Conservation (phyloP, 2,329 filamentous ascomycete genomes). For the Hypomyces perniciosus region DNA sequence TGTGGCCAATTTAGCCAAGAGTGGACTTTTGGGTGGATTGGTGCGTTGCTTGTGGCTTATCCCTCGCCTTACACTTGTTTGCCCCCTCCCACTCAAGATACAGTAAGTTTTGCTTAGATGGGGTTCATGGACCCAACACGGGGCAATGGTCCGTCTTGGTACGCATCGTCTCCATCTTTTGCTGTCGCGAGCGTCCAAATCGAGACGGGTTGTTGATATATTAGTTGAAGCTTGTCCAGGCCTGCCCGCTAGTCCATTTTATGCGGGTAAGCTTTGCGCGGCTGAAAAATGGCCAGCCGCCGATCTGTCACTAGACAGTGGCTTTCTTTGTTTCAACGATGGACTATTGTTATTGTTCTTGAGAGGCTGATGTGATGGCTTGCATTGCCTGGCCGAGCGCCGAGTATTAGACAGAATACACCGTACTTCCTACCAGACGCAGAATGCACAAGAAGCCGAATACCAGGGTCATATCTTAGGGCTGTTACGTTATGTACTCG, state of each 20-base stretch:
- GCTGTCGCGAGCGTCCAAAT: neutral
- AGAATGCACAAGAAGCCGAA: too few species aligned
- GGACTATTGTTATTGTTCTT: too few species aligned
- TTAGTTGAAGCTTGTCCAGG: neutral
- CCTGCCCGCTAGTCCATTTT: neutral
- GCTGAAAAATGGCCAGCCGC: conserved; percentile 8
- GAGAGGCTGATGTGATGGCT: too few species aligned
- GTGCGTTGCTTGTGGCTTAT: conserved; percentile 9
- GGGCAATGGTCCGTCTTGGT: neutral
- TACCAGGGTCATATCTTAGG: too few species aligned
- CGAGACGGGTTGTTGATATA: neutral
- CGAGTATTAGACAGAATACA: too few species aligned
- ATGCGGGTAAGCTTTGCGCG: conserved; percentile 4
- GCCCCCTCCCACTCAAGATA: neutral
- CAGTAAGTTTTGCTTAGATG: conserved; percentile 5
- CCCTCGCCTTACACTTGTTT: neutral
- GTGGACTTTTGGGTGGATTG: conserved; percentile 6
- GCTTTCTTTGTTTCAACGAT: neutral
- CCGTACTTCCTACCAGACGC: too few species aligned
- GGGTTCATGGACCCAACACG: neutral
- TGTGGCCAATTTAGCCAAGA: neutral
- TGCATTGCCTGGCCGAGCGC: too few species aligned
- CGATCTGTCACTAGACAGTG: conserved; percentile 7
- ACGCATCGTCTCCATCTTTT: neutral
- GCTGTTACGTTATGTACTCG: too few species aligned